Percentiles rank a stretch among this genome's conserved stretches.
Evolutionary conservation across 2,329 filamentous ascomycete species (phyloP).

Genomic region (Byssothecium circinans): DNA sequence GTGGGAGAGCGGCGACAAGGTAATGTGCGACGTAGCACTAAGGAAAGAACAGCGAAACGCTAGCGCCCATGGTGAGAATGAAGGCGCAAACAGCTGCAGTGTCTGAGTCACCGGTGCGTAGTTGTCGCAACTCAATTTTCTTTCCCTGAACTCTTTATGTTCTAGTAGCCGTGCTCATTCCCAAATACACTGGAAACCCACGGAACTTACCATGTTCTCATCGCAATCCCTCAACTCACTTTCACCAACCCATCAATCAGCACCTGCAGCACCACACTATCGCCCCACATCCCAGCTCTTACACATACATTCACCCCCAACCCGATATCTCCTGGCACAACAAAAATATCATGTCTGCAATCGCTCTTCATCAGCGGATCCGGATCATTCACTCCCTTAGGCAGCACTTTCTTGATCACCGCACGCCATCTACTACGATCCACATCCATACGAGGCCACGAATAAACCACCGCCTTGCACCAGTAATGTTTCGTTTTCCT

Average conservation of each 20-base stretch:
- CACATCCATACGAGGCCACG: constrained; percentile 10
- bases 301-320: constrained; percentile 23
- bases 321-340: constrained; percentile 16
- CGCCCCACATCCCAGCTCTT: constrained; percentile 21
- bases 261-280: constrained; percentile 22
- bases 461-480: constrained; percentile 19
- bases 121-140: too few species aligned
- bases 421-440: constrained; percentile 15
- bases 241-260: constrained; percentile 25
- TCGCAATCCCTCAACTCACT: constrained; percentile 8
- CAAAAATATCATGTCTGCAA: constrained; percentile 24
- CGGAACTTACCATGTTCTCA: too few species aligned
- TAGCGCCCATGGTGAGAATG: too few species aligned
- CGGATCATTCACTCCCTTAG: constrained; percentile 18
- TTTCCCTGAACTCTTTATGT: too few species aligned
- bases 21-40: too few species aligned
- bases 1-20: too few species aligned
- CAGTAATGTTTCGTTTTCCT: constrained; percentile 26
- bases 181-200: too few species aligned
- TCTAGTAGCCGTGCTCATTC: too few species aligned
- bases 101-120: too few species aligned
- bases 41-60: too few species aligned
- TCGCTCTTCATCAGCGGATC: constrained; percentile 8
- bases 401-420: constrained; percentile 16
- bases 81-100: too few species aligned